Base-by-base conservation (phyloP, 2,329 filamentous ascomycete genomes). In the Arthrobotrys pseudoclavata region DNA sequence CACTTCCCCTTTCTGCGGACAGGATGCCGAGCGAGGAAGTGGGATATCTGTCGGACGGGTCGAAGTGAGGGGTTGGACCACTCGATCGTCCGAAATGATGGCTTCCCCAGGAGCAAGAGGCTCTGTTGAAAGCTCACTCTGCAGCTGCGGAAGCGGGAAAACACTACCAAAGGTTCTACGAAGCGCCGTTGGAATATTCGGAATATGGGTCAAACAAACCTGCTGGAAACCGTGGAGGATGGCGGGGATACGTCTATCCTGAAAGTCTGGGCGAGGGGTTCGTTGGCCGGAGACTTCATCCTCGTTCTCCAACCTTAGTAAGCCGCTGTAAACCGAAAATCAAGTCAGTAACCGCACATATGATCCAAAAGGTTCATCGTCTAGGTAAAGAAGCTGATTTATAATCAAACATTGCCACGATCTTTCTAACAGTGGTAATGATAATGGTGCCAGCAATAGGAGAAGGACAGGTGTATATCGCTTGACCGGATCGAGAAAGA, bases 211-310 rank as follows among this genome's bases (percentile, higher is more conserved):
- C 88, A 89, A 89, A 97, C 96, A 91, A 97, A 99, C 96, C 95
- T 99, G 96, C 87, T 91, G 92, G 89, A 98, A 97, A 87, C 91
- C 96, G 85, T 90, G 89, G 88, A 96, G 91, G 86, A 98, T 97
- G 84, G 94, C 93, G 81, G 96, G 96, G 83, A 97, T 88, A 85
- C 96, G 92, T 86, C 97, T 97, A 86, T 99, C 96, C 83, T 92
- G 91, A 80, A 92, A 91, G 85, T 98, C 95, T 81, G 96, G 96
- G 83, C 94, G 92, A 81, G 96, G 96, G 79, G 96, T 99, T 81
- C 93, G 92, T 84, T 97, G 89, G 83, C 94, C 94, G 81, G 94
- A 96, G 82, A 94, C 92, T 82, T 80, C 72, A 47, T 81, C 80
- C 20, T 82, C 80, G 83, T 95, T 91, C 81, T 92, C 91, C 82